Percentiles rank a stretch among this genome's conserved stretches.
Evolutionary conservation across 768 basidiomycete species (phyloP).

Genomic region (Auriculariales sp.): DNA sequence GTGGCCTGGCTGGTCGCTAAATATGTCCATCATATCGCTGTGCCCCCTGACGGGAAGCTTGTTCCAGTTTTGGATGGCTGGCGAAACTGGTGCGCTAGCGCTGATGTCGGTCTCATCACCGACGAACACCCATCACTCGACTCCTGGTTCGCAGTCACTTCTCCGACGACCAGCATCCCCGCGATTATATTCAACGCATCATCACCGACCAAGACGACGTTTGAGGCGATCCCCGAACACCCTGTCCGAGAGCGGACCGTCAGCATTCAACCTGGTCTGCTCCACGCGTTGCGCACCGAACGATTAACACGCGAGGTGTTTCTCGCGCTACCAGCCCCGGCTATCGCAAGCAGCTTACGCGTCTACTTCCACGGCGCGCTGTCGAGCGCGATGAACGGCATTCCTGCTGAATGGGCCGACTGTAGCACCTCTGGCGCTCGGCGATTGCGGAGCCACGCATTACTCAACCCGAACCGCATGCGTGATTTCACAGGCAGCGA

Average conservation of each 20-base stretch:
- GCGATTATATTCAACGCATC: too few species aligned
- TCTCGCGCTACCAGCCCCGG: slow-evolving; percentile 41
- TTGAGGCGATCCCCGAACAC: too few species aligned
- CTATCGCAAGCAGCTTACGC: slow-evolving; percentile 49
- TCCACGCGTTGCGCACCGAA: slow-evolving; percentile 41
- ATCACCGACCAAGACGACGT: too few species aligned
- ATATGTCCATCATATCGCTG: slow-evolving; percentile 46
- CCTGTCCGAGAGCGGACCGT: too few species aligned
- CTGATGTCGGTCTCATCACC: slow-evolving; percentile 16
- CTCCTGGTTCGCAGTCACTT: neutral
- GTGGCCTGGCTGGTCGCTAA: slow-evolving; percentile 52
- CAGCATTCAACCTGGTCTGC: slow-evolving; percentile 17
- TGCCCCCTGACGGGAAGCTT: slow-evolving; percentile 35
- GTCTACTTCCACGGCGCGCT: slow-evolving; percentile 40
- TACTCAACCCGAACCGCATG: neutral
- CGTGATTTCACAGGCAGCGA: slow-evolving; percentile 49
- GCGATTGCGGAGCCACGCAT: neutral
- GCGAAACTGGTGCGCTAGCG: slow-evolving; percentile 11
- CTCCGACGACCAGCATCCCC: neutral
- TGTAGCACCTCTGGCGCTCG: too few species aligned
- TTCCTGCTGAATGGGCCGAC: slow-evolving; percentile 23
- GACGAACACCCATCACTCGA: neutral
- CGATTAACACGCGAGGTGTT: slow-evolving; percentile 58
- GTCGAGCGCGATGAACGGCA: slow-evolving; percentile 29
- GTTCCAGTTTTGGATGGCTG: slow-evolving; percentile 34